Evolutionary conservation across 345 rosid genomes (phyloP), one percentile per base, ranked within the genome.

Genomic region (Carallia pectinifolia): DNA sequence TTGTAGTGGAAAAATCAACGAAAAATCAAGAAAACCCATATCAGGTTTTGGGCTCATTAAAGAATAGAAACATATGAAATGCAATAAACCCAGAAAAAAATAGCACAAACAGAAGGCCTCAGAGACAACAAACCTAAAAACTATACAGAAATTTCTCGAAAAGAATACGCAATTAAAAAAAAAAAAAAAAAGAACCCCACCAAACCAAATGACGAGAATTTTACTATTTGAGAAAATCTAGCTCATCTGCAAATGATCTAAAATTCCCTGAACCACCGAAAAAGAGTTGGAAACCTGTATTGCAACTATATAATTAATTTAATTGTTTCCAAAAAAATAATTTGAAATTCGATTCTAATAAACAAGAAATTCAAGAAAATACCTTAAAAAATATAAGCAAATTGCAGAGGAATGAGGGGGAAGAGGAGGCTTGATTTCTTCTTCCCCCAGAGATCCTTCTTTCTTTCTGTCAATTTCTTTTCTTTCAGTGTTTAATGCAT

Each of bases 201-300:
- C 74, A 58, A 66, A 61, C 36, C 23, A 63, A 75, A 71, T 66
- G 18, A 62, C 53, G 27, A 66, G 19, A 52, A 48, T 73, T 74
- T 68, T 52, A 65, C 60, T 68, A 29, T 66, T 69, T 54, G 67
- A 59, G 36, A 73, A 61, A 50, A 71, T 66, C 56, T 47, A 78
- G 68, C 56, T 62, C 63, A 83, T 80, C 76, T 68, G 64, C 58
- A 63, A 64, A n/a, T 59, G 67, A 79, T 54, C 76, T 62, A 77
- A 37, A 30, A 40, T 7, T 47, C 18, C 58, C 58, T 54, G 12
- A 54, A 54, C 6, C 58, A 39, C 23, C 12, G 30, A 19, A 19
- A 54, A 53, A 6, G 58, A 4, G 27, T 53, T 53, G 18, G 23
- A 19, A 29, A 19, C 30, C 44, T 1, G 44, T 39, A 39, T 7